These are phyloP conservation scores for Amanita pseudoporphyria DNA, from an alignment of 768 basidiomycete species.

Conservation along the genomic window DNA sequence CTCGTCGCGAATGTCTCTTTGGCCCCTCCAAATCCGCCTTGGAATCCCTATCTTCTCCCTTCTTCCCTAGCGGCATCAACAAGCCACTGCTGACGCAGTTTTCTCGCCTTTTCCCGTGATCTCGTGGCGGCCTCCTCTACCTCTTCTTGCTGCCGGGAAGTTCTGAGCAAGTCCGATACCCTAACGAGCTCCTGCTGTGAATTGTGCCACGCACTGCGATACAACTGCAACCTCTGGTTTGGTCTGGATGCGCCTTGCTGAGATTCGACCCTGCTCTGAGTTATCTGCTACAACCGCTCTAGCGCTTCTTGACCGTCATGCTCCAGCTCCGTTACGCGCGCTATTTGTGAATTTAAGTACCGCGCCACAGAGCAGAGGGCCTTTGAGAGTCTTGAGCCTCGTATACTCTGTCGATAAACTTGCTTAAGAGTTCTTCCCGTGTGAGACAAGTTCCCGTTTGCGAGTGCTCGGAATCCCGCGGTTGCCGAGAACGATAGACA, in stretches of 20 bases:
- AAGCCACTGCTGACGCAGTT: conserved; percentile 39
- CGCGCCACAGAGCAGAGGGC: conserved; percentile 26
- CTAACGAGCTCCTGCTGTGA: conserved; percentile 42
- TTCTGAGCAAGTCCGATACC: conserved; percentile 38
- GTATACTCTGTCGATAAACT: conserved; percentile 24
- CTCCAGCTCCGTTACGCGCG: conserved; percentile 24
- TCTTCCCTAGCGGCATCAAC: conserved; percentile 48
- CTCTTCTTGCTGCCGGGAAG: conserved; percentile 46
- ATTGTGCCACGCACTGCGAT: conserved; percentile 28
- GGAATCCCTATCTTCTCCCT: conserved; percentile 40
- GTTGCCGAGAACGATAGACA: neutral
- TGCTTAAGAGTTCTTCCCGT: no score
- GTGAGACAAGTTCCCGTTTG: conserved; percentile 16
- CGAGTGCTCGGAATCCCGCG: conserved; percentile 5
- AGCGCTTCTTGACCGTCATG: no score
- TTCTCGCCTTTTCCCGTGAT: conserved; percentile 40
- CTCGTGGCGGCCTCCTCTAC: conserved; percentile 38
- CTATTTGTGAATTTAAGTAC: conserved; percentile 25
- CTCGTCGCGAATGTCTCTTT: conserved; percentile 19
- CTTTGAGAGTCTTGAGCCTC: conserved; percentile 25
- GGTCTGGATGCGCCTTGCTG: conserved; percentile 27
- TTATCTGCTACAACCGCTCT: conserved; percentile 24
- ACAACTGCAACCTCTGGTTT: conserved; percentile 26
- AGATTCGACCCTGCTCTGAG: conserved; percentile 25
- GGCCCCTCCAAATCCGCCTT: conserved; percentile 36